These are phyloP conservation scores for Stagonosporopsis vannaccii DNA, from an alignment of 2,329 filamentous ascomycete species.

Conservation along the genomic window DNA sequence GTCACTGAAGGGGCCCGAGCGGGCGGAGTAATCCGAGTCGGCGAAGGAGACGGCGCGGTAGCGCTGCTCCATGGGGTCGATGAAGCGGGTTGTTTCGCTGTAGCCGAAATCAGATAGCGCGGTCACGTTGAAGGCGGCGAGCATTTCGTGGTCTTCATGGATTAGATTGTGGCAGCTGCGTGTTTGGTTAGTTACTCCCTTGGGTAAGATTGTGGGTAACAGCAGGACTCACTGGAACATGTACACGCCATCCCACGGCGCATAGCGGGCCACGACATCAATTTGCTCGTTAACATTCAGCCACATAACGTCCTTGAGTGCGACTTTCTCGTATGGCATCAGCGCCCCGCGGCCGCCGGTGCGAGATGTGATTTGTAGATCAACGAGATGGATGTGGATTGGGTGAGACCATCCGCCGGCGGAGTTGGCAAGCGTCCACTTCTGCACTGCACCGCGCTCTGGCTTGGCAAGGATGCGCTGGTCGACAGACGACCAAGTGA, in stretches of 20 bases:
- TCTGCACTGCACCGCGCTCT: conserved; percentile 44
- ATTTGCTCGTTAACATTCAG: conserved; percentile 57
- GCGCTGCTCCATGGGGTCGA: conserved; percentile 40
- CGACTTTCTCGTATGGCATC: conserved; percentile 61
- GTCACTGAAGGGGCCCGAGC: conserved; percentile 3
- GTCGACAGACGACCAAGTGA: conserved; percentile 42
- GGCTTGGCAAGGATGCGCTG: conserved; percentile 48
- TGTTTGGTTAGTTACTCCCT: not conserved
- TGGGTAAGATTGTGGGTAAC: not conserved
- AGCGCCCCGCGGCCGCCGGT: conserved; percentile 53
- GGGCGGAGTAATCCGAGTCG: conserved; percentile 21
- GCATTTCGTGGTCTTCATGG: conserved; percentile 56
- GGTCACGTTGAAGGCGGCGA: conserved; percentile 55
- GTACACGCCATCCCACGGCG: conserved; percentile 57
- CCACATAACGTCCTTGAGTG: conserved; percentile 66
- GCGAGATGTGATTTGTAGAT: conserved; percentile 63
- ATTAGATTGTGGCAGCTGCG: conserved; percentile 52
- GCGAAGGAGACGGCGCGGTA: conserved; percentile 29
- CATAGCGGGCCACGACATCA: conserved; percentile 39
- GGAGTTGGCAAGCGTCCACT: conserved; percentile 55
- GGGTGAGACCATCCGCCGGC: conserved; percentile 63
- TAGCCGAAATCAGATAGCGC: conserved; percentile 42
- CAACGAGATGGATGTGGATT: conserved; percentile 65
- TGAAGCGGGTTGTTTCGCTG: conserved; percentile 42
- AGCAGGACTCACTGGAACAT: conserved; percentile 51